Evolutionary conservation across 1,284 basidiomycete genomes (phyloP), one percentile per base, ranked within the genome.

Genomic region (Porodaedalea pini): DNA sequence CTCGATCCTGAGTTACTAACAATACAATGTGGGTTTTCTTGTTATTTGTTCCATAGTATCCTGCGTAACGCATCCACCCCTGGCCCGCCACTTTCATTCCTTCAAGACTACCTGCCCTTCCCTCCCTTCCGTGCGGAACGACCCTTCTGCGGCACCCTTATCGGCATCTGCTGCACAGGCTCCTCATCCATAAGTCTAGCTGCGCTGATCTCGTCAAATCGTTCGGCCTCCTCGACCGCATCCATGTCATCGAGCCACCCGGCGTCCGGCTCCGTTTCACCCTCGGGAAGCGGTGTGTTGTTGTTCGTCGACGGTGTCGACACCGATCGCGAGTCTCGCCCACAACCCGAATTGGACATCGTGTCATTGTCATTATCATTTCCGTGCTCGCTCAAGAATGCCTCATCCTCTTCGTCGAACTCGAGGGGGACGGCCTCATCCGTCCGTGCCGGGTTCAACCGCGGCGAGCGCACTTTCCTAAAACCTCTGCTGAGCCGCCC

Each of bases 361-460:
- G 64, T 64, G 31, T 61, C 63, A 40, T 63, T 62, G 50, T 63
- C 62, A 21, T 62, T 62, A 21, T 60, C 63, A 4, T 50, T 54
- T 49, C 32, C 51, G 34, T 19, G 32, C 17, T 48, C 58, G 25
- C 58, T 51, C 15, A 68, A 11, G 51, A 86, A 83, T 56, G 85
- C 83, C 57, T 86, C 83, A 51, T 87, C 86, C 57, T 85, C 83
- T 64, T 88, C 86, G 51, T 85, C 85, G 67, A 89, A 88, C 69
- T 86, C 82, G 40, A 88, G 73, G 32, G 82, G 78, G 5, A 86
- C 82, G 10, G 69, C 65, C 23, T 61, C 67, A 51, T 70, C 71
- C n/a, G 63, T 61, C 15, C 65, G 59, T 8, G 45, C 23, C 2
- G 69, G 64, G 8, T 54, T 59, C 11, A 69, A 67, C 51, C 67